phyloP scores from a whole-genome alignment of 495 filamentous ascomycete genomes.

The Penicillium egyptiacum region DNA sequence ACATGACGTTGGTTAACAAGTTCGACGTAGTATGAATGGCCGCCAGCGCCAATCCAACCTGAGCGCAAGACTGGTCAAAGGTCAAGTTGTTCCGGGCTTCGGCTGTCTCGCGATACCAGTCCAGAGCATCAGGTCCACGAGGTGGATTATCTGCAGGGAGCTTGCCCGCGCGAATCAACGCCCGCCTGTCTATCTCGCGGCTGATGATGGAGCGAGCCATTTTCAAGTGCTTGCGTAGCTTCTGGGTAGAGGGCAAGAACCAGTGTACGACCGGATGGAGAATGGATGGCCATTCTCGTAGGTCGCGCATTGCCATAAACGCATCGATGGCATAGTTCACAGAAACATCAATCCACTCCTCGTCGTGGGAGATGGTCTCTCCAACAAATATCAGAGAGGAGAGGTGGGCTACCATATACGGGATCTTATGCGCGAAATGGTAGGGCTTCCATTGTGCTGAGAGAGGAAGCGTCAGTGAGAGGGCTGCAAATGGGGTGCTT shows the following conservation, averaged over 20 bases:
- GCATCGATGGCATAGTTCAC: conserved; percentile 58
- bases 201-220: conserved; percentile 34
- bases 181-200: conserved; percentile 32
- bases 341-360: conserved; percentile 57
- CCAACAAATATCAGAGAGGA: conserved; percentile 62
- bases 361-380: conserved; percentile 48
- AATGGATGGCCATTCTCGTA: conserved; percentile 39
- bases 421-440: conserved; percentile 31
- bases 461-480: neutral
- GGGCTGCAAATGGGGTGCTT: neutral
- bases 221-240: conserved; percentile 29
- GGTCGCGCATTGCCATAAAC: conserved; percentile 35
- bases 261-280: conserved; percentile 39
- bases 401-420: conserved; percentile 53
- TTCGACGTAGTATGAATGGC: conserved; percentile 49
- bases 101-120: conserved; percentile 38
- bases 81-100: conserved; percentile 13
- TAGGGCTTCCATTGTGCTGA: conserved; percentile 33
- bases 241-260: conserved; percentile 34
- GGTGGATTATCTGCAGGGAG: conserved; percentile 22
- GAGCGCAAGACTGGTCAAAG: conserved; percentile 24
- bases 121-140: conserved; percentile 33
- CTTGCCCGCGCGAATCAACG: conserved; percentile 25
- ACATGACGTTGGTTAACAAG: conserved; percentile 40
- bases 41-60: conserved; percentile 41